Percentiles rank a stretch among this genome's conserved stretches.
Conservation (phyloP, 2,329 filamentous ascomycete species). For the Paraconiothyrium brasiliense region DNA sequence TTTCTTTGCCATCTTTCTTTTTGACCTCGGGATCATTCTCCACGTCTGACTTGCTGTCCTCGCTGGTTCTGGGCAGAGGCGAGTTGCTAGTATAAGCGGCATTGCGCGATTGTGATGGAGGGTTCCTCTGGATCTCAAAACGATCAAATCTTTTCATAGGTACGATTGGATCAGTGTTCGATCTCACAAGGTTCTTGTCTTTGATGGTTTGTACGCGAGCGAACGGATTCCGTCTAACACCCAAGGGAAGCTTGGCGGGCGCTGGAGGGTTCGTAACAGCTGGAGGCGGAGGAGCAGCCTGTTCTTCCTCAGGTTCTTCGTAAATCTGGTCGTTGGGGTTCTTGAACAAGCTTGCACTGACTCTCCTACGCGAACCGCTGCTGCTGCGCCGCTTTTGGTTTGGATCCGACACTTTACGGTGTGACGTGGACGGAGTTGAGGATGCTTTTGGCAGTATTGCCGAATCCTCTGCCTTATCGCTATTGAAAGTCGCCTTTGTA, state of each 20-base stretch:
- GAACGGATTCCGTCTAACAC: constrained; percentile 71
- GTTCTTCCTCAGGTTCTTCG: constrained; percentile 77
- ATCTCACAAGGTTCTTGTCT: constrained; percentile 55
- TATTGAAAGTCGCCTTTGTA: constrained; percentile 31
- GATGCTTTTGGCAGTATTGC: constrained; percentile 51
- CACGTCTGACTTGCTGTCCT: constrained; percentile 36
- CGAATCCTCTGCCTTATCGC: constrained; percentile 25
- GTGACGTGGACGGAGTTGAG: constrained; percentile 28
- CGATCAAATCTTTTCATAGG: constrained; percentile 56
- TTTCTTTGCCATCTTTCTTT: constrained; percentile 81
- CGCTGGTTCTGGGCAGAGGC: constrained; percentile 43
- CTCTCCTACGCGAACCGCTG: constrained; percentile 73
- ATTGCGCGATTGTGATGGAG: constrained; percentile 83
- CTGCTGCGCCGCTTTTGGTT: constrained; percentile 64
- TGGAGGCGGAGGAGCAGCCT: constrained; percentile 34
- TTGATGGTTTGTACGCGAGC: constrained; percentile 67
- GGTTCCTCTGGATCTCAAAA: constrained; percentile 84
- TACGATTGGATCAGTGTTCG: constrained; percentile 56
- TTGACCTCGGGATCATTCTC: constrained; percentile 53
- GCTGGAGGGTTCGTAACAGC: constrained; percentile 43
- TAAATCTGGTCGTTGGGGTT: constrained; percentile 83
- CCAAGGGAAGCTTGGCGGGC: constrained; percentile 54
- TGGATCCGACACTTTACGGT: constrained; percentile 30
- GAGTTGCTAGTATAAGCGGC: constrained; percentile 79
- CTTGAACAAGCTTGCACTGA: constrained; percentile 74